phyloP scores from a whole-genome alignment of 78 protist species.

The Speleostelium caveatum region DNA sequence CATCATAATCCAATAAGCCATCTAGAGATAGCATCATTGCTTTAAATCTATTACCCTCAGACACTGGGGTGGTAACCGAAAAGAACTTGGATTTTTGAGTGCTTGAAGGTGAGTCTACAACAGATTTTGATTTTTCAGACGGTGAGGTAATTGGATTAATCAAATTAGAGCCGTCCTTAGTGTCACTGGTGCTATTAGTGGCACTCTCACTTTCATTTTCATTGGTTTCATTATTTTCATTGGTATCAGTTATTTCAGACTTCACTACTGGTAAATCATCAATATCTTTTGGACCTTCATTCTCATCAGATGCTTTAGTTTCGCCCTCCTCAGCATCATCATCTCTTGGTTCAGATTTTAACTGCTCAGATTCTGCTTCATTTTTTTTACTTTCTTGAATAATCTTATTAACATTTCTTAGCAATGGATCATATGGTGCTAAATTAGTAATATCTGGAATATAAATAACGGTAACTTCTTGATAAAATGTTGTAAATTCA shows the following conservation, averaged over 20 bases:
- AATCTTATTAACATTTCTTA: neutral
- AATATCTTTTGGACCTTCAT: neutral
- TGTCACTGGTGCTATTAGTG: neutral
- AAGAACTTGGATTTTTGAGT: neutral
- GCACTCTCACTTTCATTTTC: neutral
- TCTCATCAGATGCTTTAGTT: neutral
- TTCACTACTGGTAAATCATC: neutral
- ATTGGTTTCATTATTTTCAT: neutral
- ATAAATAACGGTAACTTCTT: constrained; percentile 60
- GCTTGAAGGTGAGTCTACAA: neutral
- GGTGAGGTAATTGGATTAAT: neutral
- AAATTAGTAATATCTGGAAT: constrained; percentile 59
- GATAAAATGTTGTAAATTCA: constrained; percentile 2
- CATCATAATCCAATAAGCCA: constrained; percentile 65
- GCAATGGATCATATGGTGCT: constrained; percentile 4
- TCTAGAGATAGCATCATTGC: constrained; percentile 49
- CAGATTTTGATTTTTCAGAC: neutral
- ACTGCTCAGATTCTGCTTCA: neutral
- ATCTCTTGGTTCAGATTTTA: neutral
- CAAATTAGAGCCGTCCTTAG: neutral
- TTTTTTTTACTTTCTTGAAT: neutral
- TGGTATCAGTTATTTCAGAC: neutral
- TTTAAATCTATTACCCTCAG: constrained; percentile 26
- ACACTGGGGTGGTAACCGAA: constrained; percentile 21
- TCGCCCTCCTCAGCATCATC: neutral